Evolutionary conservation across 2,329 filamentous ascomycete genomes (phyloP).

Genomic region (Cordyceps pruinosa): DNA sequence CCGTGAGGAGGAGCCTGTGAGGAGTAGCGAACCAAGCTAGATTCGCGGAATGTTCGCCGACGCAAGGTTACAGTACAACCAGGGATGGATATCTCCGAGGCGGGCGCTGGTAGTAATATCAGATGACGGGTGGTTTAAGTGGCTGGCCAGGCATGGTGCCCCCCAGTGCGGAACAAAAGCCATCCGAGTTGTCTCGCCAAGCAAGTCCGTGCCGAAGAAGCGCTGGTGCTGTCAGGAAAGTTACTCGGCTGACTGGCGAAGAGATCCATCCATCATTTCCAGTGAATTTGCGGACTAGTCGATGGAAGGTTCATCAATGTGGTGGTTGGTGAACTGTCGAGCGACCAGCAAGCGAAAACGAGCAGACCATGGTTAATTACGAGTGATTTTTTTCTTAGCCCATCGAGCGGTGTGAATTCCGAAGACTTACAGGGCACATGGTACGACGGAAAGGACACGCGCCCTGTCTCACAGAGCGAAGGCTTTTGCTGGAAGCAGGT

Average conservation of each 20-base stretch:
- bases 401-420: constrained; percentile 2
- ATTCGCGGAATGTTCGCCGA: neutral
- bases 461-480: neutral
- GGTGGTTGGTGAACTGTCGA: too few relatives aligned
- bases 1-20: neutral
- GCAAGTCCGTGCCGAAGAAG: neutral
- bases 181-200: neutral
- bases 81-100: neutral
- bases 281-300: neutral
- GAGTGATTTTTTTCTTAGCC: neutral
- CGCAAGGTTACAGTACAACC: neutral
- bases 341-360: neutral
- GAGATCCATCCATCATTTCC: neutral
- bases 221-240: neutral
- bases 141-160: neutral
- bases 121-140: neutral
- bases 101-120: neutral
- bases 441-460: neutral
- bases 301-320: too few relatives aligned
- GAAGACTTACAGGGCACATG: neutral
- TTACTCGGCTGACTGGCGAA: constrained; percentile 3
- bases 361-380: neutral
- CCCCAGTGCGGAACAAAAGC: constrained; percentile 2
- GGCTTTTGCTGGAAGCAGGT: neutral
- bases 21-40: neutral